phyloP scores from a whole-genome alignment of 331 rosid genomes.

The Phaseolus coccineus region DNA sequence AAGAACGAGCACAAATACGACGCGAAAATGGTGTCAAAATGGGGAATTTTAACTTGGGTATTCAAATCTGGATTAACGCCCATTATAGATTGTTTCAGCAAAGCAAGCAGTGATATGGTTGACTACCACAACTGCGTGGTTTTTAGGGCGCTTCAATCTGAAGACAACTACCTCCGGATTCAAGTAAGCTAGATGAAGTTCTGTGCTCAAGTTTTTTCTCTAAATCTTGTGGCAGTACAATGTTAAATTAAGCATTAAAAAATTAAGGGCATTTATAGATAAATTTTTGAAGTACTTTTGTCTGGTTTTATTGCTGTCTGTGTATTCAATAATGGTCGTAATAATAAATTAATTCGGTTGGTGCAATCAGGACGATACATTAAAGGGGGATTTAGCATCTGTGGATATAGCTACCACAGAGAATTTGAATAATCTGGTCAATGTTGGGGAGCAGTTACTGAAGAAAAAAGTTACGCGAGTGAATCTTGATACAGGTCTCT shows the following conservation, averaged over 20 bases:
- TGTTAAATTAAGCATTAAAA: no score
- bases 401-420: conserved; percentile 54
- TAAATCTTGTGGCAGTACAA: no score
- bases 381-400: conserved; percentile 52
- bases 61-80: conserved; percentile 52
- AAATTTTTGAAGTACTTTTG: no score
- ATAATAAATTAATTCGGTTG: not conserved
- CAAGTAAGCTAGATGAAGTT: conserved; percentile 44
- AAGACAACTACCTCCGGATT: conserved; percentile 54
- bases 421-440: conserved; percentile 56
- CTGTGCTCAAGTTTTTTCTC: no score
- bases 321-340: not conserved
- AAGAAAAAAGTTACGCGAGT: conserved; percentile 47
- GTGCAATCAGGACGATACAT: conserved; percentile 51
- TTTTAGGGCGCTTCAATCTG: conserved; percentile 50
- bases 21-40: conserved; percentile 51
- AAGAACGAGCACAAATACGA: conserved; percentile 45
- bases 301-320: no score
- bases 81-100: conserved; percentile 50
- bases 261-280: no score
- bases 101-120: conserved; percentile 59
- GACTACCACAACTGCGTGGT: conserved; percentile 48
- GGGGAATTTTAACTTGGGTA: conserved; percentile 59
- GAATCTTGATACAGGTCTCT: conserved; percentile 55
- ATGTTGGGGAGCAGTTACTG: conserved; percentile 53